Base-by-base conservation (phyloP, 164 flowering plant genomes). In the Chimonanthus praecox region DNA sequence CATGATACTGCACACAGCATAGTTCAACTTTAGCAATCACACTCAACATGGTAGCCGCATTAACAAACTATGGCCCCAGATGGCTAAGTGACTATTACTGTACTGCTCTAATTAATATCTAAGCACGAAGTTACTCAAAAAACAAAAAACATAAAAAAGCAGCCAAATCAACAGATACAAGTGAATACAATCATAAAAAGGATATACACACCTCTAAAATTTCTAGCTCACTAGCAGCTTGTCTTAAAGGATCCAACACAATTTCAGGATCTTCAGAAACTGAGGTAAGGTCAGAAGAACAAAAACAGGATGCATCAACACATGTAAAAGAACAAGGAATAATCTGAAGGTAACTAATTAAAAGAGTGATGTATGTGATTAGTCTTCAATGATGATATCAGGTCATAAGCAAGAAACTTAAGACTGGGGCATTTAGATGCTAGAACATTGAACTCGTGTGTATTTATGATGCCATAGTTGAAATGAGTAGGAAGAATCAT, bases 191-290 rank as follows among this genome's bases (percentile, higher is more conserved):
- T 43, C 50, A 47, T 48, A 46, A 18, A n/a, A 47, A 50, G 62
- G 63, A 49, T 50, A 48, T 45, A 76, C 82, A 71, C 47, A 92
- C 99, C 97, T 95, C 97, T 81, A 95, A 72, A 51, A 85, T 76
- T 82, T 89, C 79, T 75, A 93, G 92, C 72, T 85, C 94, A 72
- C 86, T 91, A 4, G 92, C 83, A 74, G 99, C 99, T 85, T 90
- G 91, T 64, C 79, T 87, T 68, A 95, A 80, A 68, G 91, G 85
- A 73, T 88, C 90, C 65, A 95, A 79, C 73, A 93, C 94, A 3
- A 84, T 69, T 15, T 87, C 90, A 43, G 90, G 79, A 82, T 90
- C 83, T 72, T 90, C 90, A 78, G 72, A 73, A 78, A 91, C 97
- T 92, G 86, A 51, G 63, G 46, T 45, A 1, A 69, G 68, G 21